phyloP scores from a whole-genome alignment of 306 rosid species.

The Corylus heterophylla region DNA sequence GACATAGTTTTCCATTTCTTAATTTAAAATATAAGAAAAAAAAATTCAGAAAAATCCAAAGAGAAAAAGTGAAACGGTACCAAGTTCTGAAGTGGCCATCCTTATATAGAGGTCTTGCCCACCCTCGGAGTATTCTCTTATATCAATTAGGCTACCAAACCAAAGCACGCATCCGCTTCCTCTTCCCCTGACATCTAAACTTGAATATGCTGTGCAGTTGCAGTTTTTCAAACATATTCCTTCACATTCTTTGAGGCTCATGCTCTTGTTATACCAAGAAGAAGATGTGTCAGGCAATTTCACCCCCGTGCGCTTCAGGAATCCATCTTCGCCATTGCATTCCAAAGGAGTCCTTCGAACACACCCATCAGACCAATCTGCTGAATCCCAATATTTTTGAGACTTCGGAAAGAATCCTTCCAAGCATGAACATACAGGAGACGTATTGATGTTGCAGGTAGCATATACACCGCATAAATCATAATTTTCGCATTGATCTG shows the following conservation, averaged over 20 bases:
- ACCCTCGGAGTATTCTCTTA: conserved; percentile 12
- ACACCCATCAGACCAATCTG: conserved; percentile 29
- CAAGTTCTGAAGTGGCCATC: neutral
- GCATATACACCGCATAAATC: conserved; percentile 30
- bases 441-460: neutral
- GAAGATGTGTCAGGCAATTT: conserved; percentile 39
- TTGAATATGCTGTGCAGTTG: conserved; percentile 33
- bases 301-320: neutral
- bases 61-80: neutral
- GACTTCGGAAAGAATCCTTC: conserved; percentile 16
- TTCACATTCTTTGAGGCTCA: conserved; percentile 29
- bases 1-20: neutral
- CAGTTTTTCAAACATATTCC: conserved; percentile 35
- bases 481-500: conserved; percentile 32
- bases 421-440: conserved; percentile 30
- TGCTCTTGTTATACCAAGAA: conserved; percentile 28
- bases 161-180: conserved; percentile 47
- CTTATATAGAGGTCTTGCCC: conserved; percentile 36
- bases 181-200: conserved; percentile 14
- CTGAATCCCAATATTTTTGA: neutral
- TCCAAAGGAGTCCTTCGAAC: conserved; percentile 15
- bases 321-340: conserved; percentile 22
- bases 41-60: conserved; percentile 8
- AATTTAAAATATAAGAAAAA: neutral
- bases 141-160: conserved; percentile 31